Base-by-base conservation (phyloP, 2,329 filamentous ascomycete genomes). In the Sporothrix brunneoviolacea region DNA sequence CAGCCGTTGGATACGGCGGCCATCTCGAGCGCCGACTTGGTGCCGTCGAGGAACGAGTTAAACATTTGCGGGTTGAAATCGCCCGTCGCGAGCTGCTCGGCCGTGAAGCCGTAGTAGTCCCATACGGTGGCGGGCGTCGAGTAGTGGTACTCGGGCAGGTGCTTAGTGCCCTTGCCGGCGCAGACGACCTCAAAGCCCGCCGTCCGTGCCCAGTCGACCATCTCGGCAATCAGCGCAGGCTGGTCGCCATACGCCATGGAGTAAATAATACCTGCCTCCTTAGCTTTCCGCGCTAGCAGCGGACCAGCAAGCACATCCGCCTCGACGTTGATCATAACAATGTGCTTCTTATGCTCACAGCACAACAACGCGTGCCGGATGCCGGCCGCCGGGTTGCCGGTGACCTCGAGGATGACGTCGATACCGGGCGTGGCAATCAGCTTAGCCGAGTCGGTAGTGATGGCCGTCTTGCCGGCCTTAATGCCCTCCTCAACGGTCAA, bases 11-110 rank as follows among this genome's bases (percentile, higher is more conserved):
- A 65, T 0, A 73, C 70, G 12, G 71, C 71, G 4, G 70, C 69
- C 71, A 74, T 74, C 57, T 73, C 70, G 5, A 73, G 58, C 1
- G 69, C 69, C 2, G 65, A 69, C 56, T 73, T 73, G 7, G 71
- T 73, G n/a, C 71, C 71, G 50, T 74, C 70, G 3, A 73, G 60
- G 60, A 72, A 74, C 0, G 66, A 70, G 55, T 73, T 73, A 65
- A 73, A 73, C 68, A 73, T 74, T 41, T 72, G 69, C 5, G 68
- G 66, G 55, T 73, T 73, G 58, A 73, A 70, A 54, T 72, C 69
- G 4, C 61, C 68, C 0, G 60, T 64, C 0, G 62, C 64, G 5
- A 71, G 58, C 58, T 73, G 70, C 56, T 72, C 69, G 30, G 68
- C 59, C 0, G 69, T 70, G 55, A 73, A 71, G 8, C 69, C 70